phyloP scores from a whole-genome alignment of 2,329 filamentous ascomycete species.

The Xylariaceae sp. region DNA sequence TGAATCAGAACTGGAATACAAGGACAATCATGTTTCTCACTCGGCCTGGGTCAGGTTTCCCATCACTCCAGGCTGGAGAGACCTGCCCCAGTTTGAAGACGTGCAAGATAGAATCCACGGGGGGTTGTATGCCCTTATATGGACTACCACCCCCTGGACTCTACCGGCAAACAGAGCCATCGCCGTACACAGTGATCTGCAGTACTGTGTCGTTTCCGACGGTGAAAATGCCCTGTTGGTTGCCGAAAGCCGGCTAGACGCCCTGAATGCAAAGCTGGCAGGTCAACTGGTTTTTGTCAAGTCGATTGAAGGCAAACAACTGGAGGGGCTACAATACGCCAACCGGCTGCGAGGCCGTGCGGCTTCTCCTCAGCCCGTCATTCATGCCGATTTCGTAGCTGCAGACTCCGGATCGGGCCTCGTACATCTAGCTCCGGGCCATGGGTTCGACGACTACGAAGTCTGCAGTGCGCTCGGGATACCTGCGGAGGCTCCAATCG shows the following conservation, averaged over 20 bases:
- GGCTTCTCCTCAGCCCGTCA: conserved; percentile 57
- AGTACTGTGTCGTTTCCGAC: conserved; percentile 61
- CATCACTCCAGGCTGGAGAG: conserved; percentile 40
- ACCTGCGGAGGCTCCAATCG: conserved; percentile 71
- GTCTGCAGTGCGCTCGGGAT: conserved; percentile 66
- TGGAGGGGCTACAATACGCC: conserved; percentile 60
- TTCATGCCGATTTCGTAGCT: conserved; percentile 84
- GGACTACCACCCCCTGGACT: conserved; percentile 98
- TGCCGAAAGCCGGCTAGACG: conserved; percentile 62
- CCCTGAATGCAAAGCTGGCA: conserved; percentile 42
- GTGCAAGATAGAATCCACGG: conserved; percentile 35
- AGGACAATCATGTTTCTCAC: conserved; percentile 62
- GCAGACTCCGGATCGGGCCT: conserved; percentile 85
- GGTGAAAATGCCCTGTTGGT: conserved; percentile 58
- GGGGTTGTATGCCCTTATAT: conserved; percentile 73
- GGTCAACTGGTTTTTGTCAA: conserved; percentile 39
- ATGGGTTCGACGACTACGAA: conserved; percentile 95
- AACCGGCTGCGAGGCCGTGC: conserved; percentile 59
- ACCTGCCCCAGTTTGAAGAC: conserved; percentile 27
- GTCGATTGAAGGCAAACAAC: conserved; percentile 54
- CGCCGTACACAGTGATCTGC: conserved; percentile 66
- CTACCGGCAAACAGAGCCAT: conserved; percentile 88
- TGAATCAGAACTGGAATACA: conserved; percentile 79
- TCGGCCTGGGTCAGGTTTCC: conserved; percentile 78
- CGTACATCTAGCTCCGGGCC: conserved; percentile 91